Base-by-base conservation (phyloP, 305 asterid species). In the Plantago lanceolata region DNA sequence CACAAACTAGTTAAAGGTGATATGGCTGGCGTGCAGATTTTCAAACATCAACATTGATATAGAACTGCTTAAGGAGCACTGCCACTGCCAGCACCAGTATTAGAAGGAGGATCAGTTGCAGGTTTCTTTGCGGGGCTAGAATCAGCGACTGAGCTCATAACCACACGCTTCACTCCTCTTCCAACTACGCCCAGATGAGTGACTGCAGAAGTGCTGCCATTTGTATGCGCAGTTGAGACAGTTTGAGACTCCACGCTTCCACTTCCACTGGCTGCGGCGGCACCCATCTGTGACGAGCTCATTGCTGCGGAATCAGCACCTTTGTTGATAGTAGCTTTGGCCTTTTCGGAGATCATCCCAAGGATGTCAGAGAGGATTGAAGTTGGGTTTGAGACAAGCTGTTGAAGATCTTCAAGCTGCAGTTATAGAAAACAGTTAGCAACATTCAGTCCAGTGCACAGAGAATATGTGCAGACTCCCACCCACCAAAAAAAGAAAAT, bases 391-490 rank as follows among this genome's bases (percentile, higher is more conserved):
- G 83, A 67, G 44, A 77, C 78, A 20, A 80, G 88, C 76, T 89
- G 98, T 21, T 92, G 90, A 54, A 92, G 88, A 81, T 92, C 98
- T 77, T 92, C 96, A 59, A 89, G 96, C 98, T 92, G 89, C 83
- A 78, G 8, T 57, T 29, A 67, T 35, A 59, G n/a, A 60, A 6
- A 48, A 48, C 45, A 58, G 28, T 68, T 15, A 54, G 50, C 61
- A 5, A 20, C 47, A 0, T 64, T 67, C 19, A 59, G 49, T 33
- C 50, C 12, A 14, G 8, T 37, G 24, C 31, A 57, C 14, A 26
- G 14, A 21, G 19, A 19, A 20, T 15, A 51, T 29, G 26, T 51
- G 57, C 8, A 51, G n/a, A 51, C 58, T 33, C 37, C 37, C 40
- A 33, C 40, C 0, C 11, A 24, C 28, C 28, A 24, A 24, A 24